phyloP scores from a whole-genome alignment of 108 stramenopile genomes.

The Cyclotella cryptica region DNA sequence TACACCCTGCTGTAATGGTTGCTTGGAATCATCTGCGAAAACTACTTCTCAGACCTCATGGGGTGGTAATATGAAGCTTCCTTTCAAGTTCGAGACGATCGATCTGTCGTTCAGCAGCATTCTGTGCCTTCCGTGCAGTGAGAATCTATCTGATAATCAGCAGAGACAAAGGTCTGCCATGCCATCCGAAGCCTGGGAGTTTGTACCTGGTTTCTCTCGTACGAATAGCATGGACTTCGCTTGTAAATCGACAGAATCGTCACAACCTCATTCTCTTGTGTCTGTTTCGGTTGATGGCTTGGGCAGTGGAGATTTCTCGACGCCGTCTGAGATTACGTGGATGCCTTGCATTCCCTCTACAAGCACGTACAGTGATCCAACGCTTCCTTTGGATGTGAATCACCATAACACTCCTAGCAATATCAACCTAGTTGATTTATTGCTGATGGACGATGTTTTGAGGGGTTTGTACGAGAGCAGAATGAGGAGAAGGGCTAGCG shows the following conservation, averaged over 20 bases:
- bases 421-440: not conserved
- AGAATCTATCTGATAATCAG: not conserved
- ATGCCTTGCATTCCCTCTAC: not conserved
- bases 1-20: not conserved
- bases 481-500: not conserved
- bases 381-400: not conserved
- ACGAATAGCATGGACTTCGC: not conserved
- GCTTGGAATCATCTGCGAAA: no score
- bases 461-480: not conserved
- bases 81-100: not conserved
- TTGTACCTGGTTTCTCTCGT: not conserved
- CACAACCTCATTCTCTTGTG: not conserved
- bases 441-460: not conserved
- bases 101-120: not conserved
- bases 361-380: not conserved
- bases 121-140: not conserved
- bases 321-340: not conserved
- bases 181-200: not conserved
- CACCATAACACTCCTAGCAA: no score
- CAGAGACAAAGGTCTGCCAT: not conserved
- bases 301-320: not conserved
- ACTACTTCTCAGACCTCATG: not conserved
- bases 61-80: not conserved
- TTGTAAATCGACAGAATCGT: not conserved
- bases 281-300: not conserved